These are phyloP conservation scores for Fragaria ananassa DNA, from an alignment of 306 rosid species.

Conservation along the genomic window DNA sequence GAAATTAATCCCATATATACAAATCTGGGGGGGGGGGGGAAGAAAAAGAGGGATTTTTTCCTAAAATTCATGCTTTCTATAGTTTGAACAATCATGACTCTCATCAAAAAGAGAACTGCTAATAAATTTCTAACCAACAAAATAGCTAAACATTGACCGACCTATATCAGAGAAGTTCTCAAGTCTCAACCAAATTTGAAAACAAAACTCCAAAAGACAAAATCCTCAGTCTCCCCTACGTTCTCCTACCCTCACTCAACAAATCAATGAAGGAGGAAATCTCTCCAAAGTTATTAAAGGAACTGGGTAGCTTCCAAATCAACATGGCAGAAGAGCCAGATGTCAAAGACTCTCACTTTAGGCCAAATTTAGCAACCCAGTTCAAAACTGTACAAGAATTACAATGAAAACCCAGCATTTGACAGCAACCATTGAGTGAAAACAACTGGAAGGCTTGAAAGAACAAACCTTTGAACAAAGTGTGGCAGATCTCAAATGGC, in stretches of 20 bases:
- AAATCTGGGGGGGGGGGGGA: neutral
- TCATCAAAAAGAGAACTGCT: neutral
- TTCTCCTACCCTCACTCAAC: slow-evolving; percentile 15
- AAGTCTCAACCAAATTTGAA: slow-evolving; percentile 4
- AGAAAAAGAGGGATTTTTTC: neutral
- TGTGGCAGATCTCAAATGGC: slow-evolving; percentile 61
- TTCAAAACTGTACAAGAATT: neutral
- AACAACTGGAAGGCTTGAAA: slow-evolving; percentile 19
- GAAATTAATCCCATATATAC: neutral
- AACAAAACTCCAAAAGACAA: slow-evolving; percentile 13
- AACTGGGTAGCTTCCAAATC: slow-evolving; percentile 18
- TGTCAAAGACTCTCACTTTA: slow-evolving; percentile 6
- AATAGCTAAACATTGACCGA: neutral
- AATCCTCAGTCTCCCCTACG: neutral
- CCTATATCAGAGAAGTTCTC: slow-evolving; percentile 7
- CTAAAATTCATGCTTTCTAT: neutral
- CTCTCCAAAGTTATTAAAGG: slow-evolving; percentile 12
- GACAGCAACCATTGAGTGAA: slow-evolving; percentile 6
- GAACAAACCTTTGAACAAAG: slow-evolving; percentile 43
- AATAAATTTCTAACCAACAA: slow-evolving; percentile 19
- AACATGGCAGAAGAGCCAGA: neutral
- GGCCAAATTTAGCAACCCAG: slow-evolving; percentile 1
- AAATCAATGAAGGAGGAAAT: slow-evolving; percentile 16
- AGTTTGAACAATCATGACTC: slow-evolving; percentile 5
- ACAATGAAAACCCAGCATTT: slow-evolving; percentile 1